Percentiles rank a stretch among this genome's conserved stretches.
Evolutionary conservation across 176 grass and related monocot genomes (phyloP).

Genomic region (Hordeum marinum): DNA sequence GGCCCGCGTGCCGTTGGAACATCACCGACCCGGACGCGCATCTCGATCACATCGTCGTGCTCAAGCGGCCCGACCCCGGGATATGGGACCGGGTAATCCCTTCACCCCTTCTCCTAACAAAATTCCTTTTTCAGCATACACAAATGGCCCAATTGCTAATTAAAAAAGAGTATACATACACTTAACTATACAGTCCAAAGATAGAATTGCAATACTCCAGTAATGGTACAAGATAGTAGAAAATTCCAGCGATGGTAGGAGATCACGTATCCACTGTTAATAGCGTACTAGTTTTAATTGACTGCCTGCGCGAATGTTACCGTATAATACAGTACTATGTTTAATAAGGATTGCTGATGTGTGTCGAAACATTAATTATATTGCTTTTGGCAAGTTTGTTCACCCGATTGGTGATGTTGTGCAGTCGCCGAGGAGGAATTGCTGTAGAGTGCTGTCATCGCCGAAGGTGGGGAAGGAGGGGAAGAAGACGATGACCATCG

Average conservation of each 20-base stretch:
- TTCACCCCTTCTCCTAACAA: background rate
- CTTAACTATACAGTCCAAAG: background rate
- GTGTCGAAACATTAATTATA: constrained; percentile 10
- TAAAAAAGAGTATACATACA: background rate
- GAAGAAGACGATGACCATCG: constrained; percentile 67
- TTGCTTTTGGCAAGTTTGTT: constrained; percentile 21
- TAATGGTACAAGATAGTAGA: background rate
- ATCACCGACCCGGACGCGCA: constrained; percentile 72
- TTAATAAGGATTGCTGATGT: background rate
- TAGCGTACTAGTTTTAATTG: background rate
- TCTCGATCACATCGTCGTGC: constrained; percentile 73
- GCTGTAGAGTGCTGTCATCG: constrained; percentile 71
- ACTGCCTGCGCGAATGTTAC: background rate
- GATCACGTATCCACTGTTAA: background rate
- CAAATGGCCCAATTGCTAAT: constrained; percentile 41
- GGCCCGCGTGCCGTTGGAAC: constrained; percentile 75
- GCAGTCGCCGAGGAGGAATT: constrained; percentile 92
- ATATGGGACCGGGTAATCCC: constrained; percentile 77
- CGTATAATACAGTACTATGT: no score
- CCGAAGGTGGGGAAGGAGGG: constrained; percentile 29
- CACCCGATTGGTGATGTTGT: constrained; percentile 29
- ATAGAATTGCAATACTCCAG: background rate
- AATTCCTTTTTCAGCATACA: background rate
- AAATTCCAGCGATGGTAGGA: background rate
- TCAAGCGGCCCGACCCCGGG: constrained; percentile 75